Base-by-base conservation (phyloP, 2,329 filamentous ascomycete species). In the Verticillium isaacii region DNA sequence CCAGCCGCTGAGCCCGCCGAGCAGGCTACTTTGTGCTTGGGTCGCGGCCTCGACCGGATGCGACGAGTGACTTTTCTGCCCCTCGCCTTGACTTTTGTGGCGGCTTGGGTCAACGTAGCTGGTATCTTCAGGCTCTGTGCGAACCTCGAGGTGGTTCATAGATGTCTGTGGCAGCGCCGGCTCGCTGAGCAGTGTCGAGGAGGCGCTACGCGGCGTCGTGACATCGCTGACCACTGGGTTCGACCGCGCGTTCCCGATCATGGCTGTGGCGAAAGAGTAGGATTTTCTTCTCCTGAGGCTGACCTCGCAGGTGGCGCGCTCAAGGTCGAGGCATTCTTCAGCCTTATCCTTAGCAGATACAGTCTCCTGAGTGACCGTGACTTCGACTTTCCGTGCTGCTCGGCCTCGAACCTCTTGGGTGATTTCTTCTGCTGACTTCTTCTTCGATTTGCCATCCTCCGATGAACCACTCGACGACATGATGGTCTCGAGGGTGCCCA, bases 401-500 rank as follows among this genome's bases (percentile, higher is more conserved):
- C 83, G 78, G 32, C 81, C 84, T 50, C 80, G 82, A 39, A 85
- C 78, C 60, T 84, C 80, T 7, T 82, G 81, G 0, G 82, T 80
- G 32, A 88, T 75, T 61, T 85, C 83, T 1, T 81, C 77, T 0
- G 85, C 85, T 1, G 84, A 78, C 68, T 83, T 86, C 32, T 59
- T 87, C 66, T 81, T 84, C n/a, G 80, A 76, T 66, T 80, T 82
- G 52, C 87, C 85, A 65, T 88, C 86, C 29, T 87, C 85, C 0
- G 85, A 88, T 1, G 85, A 88, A 32, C 85, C 80, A 63, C 85
- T 88, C 0, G 84, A 86, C 29, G 85, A 88, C 78, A 88, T 88
- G 68, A 89, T 89, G 0, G 86, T 89, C 68, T 89, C 85, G 4
- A 89, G 72, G 1, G 85, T 88, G 3, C 85, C 84, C 71, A 88